These are phyloP conservation scores for Podaxis sp. DNA, from an alignment of 768 basidiomycete genomes.

Conservation along the genomic window DNA sequence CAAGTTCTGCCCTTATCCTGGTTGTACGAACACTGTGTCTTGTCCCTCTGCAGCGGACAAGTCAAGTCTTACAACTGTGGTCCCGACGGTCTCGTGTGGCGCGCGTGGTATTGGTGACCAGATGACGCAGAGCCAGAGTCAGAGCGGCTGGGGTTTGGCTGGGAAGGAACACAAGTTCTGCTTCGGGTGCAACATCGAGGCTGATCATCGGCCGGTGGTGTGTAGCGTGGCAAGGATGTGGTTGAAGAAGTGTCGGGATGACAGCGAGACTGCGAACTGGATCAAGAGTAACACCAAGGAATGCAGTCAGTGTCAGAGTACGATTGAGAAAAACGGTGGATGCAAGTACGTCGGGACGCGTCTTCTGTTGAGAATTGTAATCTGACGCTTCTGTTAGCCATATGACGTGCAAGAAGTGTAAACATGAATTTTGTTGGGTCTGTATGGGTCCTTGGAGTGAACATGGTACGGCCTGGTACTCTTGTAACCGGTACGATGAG, in stretches of 20 bases:
- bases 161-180: conserved; percentile 79
- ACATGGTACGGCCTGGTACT: conserved; percentile 97
- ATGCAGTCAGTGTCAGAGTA: conserved; percentile 92
- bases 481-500: conserved; percentile 96
- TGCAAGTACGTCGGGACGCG: conserved; percentile 80
- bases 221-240: conserved; percentile 89
- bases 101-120: conserved; percentile 47
- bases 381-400: conserved; percentile 54
- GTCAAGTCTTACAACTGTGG: conserved; percentile 68
- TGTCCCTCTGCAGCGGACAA: conserved; percentile 81
- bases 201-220: conserved; percentile 89
- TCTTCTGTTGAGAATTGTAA: conserved; percentile 2
- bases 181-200: conserved; percentile 89
- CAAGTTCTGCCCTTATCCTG: conserved; percentile 94
- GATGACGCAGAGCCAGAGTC: conserved; percentile 31
- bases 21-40: conserved; percentile 91
- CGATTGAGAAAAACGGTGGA: conserved; percentile 99
- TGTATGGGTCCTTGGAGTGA: conserved; percentile 99
- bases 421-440: conserved; percentile 98
- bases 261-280: conserved; percentile 99
- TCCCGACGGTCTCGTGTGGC: conserved; percentile 88
- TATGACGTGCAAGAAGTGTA: conserved; percentile 99
- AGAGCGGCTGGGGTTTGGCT: conserved; percentile 25
- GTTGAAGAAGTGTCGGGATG: conserved; percentile 96
- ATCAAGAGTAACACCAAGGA: conserved; percentile 99